Evolutionary conservation across 1,284 basidiomycete species (phyloP).

Genomic region (Termitomyces sp.): DNA sequence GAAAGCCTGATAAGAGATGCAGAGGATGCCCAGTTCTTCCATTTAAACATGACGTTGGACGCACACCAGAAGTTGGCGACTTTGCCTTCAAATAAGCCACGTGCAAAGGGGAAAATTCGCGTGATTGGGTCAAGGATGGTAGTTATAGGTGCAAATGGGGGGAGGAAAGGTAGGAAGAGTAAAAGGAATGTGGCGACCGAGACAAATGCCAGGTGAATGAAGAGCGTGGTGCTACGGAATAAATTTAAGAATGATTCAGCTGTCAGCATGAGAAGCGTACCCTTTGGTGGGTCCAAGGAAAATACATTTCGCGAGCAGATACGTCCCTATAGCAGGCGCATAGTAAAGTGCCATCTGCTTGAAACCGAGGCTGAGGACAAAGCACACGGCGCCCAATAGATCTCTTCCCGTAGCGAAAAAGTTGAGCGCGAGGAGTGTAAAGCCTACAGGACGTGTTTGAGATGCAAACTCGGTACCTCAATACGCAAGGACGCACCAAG

Average conservation of each 20-base stretch:
- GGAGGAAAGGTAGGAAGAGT: conserved; percentile 74
- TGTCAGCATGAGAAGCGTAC: conserved; percentile 36
- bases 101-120: conserved; percentile 86
- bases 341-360: conserved; percentile 97
- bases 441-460: conserved; percentile 35
- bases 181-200: conserved; percentile 59
- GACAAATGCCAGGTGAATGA: conserved; percentile 61
- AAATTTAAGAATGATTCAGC: background rate
- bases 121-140: conserved; percentile 60
- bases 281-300: conserved; percentile 63
- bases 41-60: conserved; percentile 84
- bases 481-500: conserved; percentile 47
- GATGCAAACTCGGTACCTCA: background rate
- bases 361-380: conserved; percentile 82
- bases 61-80: conserved; percentile 97
- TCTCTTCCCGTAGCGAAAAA: conserved; percentile 69
- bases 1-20: conserved; percentile 52
- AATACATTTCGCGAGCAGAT: conserved; percentile 78
- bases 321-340: conserved; percentile 83
- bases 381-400: conserved; percentile 72
- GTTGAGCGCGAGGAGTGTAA: conserved; percentile 68
- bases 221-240: conserved; percentile 48
- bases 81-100: conserved; percentile 94
- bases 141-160: conserved; percentile 47
- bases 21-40: conserved; percentile 54